Evolutionary conservation across 2,329 filamentous ascomycete genomes (phyloP).

Genomic region (Colletotrichum tofieldiae): DNA sequence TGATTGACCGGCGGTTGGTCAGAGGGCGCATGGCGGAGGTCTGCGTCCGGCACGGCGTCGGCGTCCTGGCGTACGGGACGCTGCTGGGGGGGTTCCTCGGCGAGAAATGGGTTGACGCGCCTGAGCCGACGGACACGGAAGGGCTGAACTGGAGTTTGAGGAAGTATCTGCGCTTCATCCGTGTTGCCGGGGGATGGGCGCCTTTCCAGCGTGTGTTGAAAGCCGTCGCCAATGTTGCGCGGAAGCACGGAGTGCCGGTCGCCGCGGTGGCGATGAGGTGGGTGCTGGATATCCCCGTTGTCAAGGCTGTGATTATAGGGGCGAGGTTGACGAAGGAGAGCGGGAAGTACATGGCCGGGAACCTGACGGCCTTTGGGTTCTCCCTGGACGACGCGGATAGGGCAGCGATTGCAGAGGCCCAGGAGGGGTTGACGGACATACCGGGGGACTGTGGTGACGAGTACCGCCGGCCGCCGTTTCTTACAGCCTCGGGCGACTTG

Average conservation of each 20-base stretch:
- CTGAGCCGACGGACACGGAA: constrained; percentile 36
- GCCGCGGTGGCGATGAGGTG: constrained; percentile 66
- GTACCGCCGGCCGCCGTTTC: constrained; percentile 43
- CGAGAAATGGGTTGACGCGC: constrained; percentile 45
- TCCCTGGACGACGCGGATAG: constrained; percentile 45
- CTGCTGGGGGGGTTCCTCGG: constrained; percentile 44
- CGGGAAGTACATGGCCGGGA: constrained; percentile 50
- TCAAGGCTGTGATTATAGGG: constrained; percentile 65
- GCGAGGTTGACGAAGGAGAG: constrained; percentile 10
- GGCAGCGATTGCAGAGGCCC: constrained; percentile 38
- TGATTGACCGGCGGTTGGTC: constrained; percentile 18
- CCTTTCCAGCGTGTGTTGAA: constrained; percentile 61
- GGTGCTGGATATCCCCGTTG: constrained; percentile 64
- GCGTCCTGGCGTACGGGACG: constrained; percentile 29
- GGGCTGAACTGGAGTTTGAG: constrained; percentile 46
- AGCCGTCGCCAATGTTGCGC: constrained; percentile 55
- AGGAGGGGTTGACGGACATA: constrained; percentile 42
- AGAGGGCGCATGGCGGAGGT: constrained; percentile 11
- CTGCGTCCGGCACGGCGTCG: constrained; percentile 7
- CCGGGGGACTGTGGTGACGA: constrained; percentile 49
- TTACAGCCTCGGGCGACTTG: constrained; percentile 30
- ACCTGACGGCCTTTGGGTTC: constrained; percentile 46
- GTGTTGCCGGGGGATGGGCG: constrained; percentile 58
- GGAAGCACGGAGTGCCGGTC: constrained; percentile 58
- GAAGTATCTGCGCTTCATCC: constrained; percentile 56